Percentiles rank a stretch among this genome's conserved stretches.
phyloP scores from a whole-genome alignment of 805 yeast genomes.

The Diddensiella transvaalensis region DNA sequence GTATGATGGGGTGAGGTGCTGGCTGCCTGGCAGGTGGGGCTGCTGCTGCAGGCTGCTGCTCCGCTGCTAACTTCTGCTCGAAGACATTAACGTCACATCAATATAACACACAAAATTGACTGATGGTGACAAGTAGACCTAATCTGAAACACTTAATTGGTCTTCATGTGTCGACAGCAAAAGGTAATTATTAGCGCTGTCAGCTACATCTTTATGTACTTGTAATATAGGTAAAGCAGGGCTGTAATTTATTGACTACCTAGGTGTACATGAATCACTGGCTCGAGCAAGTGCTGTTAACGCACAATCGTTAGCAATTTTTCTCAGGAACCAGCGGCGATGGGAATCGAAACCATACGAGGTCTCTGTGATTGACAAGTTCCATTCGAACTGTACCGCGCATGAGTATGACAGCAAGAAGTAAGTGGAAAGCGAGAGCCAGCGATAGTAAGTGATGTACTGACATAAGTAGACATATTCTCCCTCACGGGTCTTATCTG shows the following conservation, averaged over 20 bases:
- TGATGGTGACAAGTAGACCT: no score
- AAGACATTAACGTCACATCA: no score
- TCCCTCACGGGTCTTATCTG: constrained; percentile 94
- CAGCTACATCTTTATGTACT: no score
- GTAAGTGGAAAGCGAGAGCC: constrained; percentile 9
- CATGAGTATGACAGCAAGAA: constrained; percentile 67
- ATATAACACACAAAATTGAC: no score
- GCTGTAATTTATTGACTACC: not conserved
- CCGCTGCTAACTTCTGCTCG: no score
- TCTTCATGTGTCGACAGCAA: constrained; percentile 82
- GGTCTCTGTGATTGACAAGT: constrained; percentile 62
- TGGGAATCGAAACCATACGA: constrained; percentile 84
- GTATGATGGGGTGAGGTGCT: no score
- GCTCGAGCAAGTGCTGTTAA: constrained; percentile 53
- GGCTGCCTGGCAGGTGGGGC: no score
- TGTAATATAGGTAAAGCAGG: not conserved
- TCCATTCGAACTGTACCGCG: constrained; percentile 58
- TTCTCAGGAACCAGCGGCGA: constrained; percentile 82
- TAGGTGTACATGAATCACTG: constrained; percentile 63
- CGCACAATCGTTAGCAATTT: constrained; percentile 84
- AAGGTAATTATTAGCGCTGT: constrained; percentile 53
- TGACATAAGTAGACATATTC: no score
- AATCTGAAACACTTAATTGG: constrained; percentile 48
- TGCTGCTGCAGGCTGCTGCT: no score
- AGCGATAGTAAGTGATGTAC: not conserved